phyloP scores from a whole-genome alignment of 208 protist genomes.

The Crithidia bombi region DNA sequence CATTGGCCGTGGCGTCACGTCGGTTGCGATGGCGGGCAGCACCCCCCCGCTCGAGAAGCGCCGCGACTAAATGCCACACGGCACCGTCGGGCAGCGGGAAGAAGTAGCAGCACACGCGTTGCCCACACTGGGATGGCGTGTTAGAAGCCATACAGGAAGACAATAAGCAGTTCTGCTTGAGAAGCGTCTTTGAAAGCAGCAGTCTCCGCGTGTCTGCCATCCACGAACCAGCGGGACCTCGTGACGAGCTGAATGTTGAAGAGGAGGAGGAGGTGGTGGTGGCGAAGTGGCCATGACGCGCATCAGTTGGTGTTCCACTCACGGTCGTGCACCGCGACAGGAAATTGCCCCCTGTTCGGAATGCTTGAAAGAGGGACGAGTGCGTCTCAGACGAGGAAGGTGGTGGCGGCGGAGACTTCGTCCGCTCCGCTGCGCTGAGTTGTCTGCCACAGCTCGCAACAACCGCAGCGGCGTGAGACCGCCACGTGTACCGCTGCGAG shows the following conservation, averaged over 20 bases:
- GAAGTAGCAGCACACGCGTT: constrained; percentile 10
- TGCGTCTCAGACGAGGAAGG: too few species aligned
- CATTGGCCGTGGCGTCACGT: neutral
- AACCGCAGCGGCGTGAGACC: neutral
- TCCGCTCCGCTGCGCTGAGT: too few species aligned
- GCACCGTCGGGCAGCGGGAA: constrained; percentile 28
- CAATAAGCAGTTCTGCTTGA: neutral
- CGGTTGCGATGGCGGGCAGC: neutral
- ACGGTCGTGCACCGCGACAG: too few species aligned
- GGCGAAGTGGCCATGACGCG: too few species aligned
- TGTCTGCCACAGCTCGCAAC: neutral
- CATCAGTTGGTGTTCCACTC: too few species aligned
- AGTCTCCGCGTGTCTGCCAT: constrained; percentile 9
- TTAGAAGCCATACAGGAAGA: neutral
- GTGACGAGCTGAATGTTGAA: too few species aligned
- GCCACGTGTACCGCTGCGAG: neutral
- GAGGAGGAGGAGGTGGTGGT: too few species aligned
- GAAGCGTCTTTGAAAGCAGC: neutral
- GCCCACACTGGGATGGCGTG: neutral
- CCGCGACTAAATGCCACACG: constrained; percentile 2
- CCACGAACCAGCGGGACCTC: constrained; percentile 9
- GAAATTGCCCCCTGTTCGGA: too few species aligned
- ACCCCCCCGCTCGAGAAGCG: constrained; percentile 2
- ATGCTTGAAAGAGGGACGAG: too few species aligned
- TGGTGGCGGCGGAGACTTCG: too few species aligned